Conservation (phyloP, 306 rosid species). For the Cucurbita moschata region DNA sequence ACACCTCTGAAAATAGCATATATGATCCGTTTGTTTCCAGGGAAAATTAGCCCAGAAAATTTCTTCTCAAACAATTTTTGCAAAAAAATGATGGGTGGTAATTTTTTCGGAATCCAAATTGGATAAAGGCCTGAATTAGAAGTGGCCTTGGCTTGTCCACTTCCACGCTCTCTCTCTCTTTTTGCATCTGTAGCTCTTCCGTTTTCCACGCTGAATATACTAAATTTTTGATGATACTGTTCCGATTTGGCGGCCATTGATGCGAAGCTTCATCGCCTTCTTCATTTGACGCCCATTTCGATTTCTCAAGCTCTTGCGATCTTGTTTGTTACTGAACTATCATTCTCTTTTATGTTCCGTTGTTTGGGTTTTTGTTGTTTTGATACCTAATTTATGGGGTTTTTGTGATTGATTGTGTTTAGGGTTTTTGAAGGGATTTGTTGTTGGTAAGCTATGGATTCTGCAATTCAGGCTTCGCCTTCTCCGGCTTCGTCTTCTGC, state of each 20-base stretch:
- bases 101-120: background rate
- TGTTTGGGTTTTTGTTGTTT: background rate
- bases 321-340: background rate
- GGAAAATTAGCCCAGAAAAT: background rate
- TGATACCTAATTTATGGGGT: background rate
- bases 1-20: background rate
- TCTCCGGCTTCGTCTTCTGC: constrained; percentile 26
- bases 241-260: background rate
- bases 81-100: background rate
- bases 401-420: background rate
- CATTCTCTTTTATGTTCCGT: background rate
- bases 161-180: background rate
- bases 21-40: background rate
- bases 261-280: background rate
- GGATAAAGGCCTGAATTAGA: background rate
- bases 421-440: background rate
- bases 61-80: background rate
- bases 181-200: background rate
- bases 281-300: background rate
- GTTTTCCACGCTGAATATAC: background rate
- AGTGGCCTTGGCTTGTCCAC: background rate
- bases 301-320: background rate
- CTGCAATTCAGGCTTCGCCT: constrained; percentile 30
- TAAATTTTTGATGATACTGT: background rate
- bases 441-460: constrained; percentile 20